These are phyloP conservation scores for Lactifluus volemus DNA, from an alignment of 768 basidiomycete genomes.

Conservation along the genomic window DNA sequence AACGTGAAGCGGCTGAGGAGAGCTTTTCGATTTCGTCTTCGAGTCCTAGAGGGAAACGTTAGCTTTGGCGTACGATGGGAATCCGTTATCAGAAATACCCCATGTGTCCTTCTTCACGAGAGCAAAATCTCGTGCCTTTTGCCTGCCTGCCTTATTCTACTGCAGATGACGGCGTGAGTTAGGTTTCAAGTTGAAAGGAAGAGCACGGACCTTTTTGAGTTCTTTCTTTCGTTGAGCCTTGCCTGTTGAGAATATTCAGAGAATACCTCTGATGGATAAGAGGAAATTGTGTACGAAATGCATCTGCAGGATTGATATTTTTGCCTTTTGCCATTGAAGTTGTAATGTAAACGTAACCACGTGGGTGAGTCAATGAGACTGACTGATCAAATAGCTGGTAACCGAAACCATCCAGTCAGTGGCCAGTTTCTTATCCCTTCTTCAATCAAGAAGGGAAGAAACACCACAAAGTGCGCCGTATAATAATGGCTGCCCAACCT, in stretches of 20 bases:
- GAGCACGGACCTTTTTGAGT: slow-evolving; percentile 71
- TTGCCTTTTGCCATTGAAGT: slow-evolving; percentile 79
- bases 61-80: neutral
- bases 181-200: neutral
- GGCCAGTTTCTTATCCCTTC: slow-evolving; percentile 33
- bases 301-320: slow-evolving; percentile 88
- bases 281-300: slow-evolving; percentile 56
- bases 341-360: neutral
- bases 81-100: slow-evolving; percentile 37
- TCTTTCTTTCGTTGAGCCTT: slow-evolving; percentile 93
- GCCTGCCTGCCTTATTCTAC: slow-evolving; percentile 86
- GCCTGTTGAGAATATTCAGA: slow-evolving; percentile 39
- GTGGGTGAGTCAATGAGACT: slow-evolving; percentile 22
- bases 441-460: slow-evolving; percentile 35
- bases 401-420: slow-evolving; percentile 2
- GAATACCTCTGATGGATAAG: neutral
- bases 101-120: slow-evolving; percentile 90
- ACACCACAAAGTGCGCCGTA: slow-evolving; percentile 20
- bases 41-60: slow-evolving; percentile 42
- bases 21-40: slow-evolving; percentile 72
- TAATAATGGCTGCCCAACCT: slow-evolving; percentile 17
- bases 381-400: neutral
- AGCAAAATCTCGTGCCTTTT: slow-evolving; percentile 79
- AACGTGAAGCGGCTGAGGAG: slow-evolving; percentile 37
- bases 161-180: slow-evolving; percentile 27